Percentiles rank a stretch among this genome's conserved stretches.
phyloP scores from a whole-genome alignment of 2,329 filamentous ascomycete species.

The Paramyrothecium sp. region DNA sequence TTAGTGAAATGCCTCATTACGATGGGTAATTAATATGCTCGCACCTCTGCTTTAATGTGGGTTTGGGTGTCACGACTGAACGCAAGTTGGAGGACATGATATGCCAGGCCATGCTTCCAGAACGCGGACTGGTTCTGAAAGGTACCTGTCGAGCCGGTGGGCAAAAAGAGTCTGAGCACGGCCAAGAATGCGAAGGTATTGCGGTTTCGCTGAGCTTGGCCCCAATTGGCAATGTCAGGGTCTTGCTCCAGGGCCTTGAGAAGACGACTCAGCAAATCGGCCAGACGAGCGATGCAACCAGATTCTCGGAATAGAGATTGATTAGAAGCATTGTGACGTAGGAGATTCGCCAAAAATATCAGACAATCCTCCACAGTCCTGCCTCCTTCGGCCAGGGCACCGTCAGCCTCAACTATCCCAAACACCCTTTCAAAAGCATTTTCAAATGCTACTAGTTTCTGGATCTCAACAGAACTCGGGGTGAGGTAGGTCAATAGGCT shows the following conservation, averaged over 20 bases:
- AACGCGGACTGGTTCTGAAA: conserved; percentile 82
- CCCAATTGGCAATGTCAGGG: conserved; percentile 69
- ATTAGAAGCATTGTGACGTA: conserved; percentile 85
- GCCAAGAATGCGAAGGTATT: conserved; percentile 89
- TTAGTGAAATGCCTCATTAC: conserved; percentile 6
- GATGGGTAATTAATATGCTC: conserved; percentile 5
- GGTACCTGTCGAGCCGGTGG: conserved; percentile 76
- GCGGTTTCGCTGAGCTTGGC: conserved; percentile 75
- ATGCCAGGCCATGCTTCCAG: conserved; percentile 77
- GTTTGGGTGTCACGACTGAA: conserved; percentile 73
- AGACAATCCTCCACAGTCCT: conserved; percentile 91
- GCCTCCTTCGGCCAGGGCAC: conserved; percentile 77
- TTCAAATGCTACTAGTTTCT: conserved; percentile 94
- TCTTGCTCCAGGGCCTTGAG: conserved; percentile 52
- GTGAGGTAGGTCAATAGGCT: conserved; percentile 87
- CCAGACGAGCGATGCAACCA: conserved; percentile 73
- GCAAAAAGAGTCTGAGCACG: conserved; percentile 82
- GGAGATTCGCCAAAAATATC: conserved; percentile 83
- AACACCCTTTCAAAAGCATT: conserved; percentile 90
- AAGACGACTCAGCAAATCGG: conserved; percentile 63
- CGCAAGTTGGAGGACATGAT: conserved; percentile 76
- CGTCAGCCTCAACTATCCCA: conserved; percentile 76
- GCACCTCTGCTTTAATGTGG: conserved; percentile 78
- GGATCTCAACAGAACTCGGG: conserved; percentile 80
- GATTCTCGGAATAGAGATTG: conserved; percentile 93